A percentile compares a stretch with the other conserved stretches of the same genome.
These are phyloP conservation scores for Jackrogersella minutella DNA, from an alignment of 495 filamentous ascomycete genomes.

Conservation along the genomic window DNA sequence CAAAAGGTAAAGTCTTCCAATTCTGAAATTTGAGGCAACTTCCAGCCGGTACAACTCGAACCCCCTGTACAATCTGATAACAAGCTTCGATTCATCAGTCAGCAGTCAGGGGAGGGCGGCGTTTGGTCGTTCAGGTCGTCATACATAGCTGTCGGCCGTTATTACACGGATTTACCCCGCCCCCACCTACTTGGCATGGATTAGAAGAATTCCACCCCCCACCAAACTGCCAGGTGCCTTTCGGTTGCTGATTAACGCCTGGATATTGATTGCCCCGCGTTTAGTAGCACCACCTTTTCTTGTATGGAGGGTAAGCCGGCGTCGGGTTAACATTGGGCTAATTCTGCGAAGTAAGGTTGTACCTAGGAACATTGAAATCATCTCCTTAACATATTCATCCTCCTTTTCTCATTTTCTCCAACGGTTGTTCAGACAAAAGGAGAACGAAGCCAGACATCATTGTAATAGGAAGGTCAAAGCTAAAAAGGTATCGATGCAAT, in stretches of 20 bases:
- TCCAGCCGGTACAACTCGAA: too few relatives aligned
- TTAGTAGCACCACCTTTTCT: conserved; percentile 12
- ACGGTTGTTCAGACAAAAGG: conserved; percentile 1
- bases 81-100: not conserved
- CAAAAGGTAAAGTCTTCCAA: not conserved
- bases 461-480: conserved; percentile 26
- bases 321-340: conserved; percentile 31
- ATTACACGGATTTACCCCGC: conserved; percentile 18
- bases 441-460: not conserved
- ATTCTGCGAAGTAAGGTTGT: conserved; percentile 11
- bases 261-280: conserved; percentile 30
- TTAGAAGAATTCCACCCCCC: too few relatives aligned
- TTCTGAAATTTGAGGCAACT: too few relatives aligned
- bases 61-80: conserved; percentile 3
- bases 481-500: conserved; percentile 16
- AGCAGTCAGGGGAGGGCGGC: too few relatives aligned
- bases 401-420: conserved; percentile 7
- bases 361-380: not conserved
- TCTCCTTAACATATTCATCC: not conserved
- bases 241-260: conserved; percentile 22
- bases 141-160: not conserved
- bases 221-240: conserved; percentile 12
- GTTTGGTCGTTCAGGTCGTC: not conserved
- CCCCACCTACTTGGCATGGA: conserved; percentile 27
- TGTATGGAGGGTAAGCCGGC: not conserved